Evolutionary conservation across 2,329 filamentous ascomycete species (phyloP).

Genomic region (Fusarium keratoplasticum): DNA sequence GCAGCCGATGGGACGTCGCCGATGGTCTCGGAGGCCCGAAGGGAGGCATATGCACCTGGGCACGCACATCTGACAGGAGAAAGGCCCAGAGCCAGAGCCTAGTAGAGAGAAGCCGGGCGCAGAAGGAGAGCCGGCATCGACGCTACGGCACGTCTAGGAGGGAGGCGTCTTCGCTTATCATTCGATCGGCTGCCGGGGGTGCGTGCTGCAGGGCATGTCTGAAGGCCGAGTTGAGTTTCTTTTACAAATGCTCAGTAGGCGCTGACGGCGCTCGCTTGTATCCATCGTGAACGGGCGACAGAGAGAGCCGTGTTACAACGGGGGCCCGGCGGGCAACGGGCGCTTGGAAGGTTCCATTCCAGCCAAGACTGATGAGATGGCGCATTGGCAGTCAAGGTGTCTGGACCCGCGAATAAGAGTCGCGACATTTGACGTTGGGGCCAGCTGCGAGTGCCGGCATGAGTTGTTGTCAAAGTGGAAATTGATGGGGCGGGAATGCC

Average conservation of each 20-base stretch:
- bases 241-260: background rate
- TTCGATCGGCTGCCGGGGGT: background rate
- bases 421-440: background rate
- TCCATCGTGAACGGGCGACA: background rate
- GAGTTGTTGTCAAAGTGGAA: slow-evolving; percentile 35
- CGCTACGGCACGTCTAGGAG: background rate
- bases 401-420: background rate
- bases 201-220: background rate
- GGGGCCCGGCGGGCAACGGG: background rate
- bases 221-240: background rate
- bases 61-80: background rate
- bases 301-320: slow-evolving; percentile 1
- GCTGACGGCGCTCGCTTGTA: background rate
- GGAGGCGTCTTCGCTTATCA: background rate
- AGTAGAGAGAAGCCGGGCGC: slow-evolving; percentile 1
- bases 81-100: slow-evolving; percentile 1
- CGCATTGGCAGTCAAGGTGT: background rate
- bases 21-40: background rate
- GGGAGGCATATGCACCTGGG: slow-evolving; percentile 11
- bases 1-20: slow-evolving; percentile 16
- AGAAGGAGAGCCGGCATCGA: slow-evolving; percentile 1
- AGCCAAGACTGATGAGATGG: background rate
- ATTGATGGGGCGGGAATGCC: slow-evolving; percentile 37
- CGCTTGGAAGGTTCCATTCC: background rate
- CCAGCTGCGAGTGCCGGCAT: slow-evolving; percentile 33